phyloP scores from a whole-genome alignment of 768 basidiomycete species.

The Termitomyces sp. region DNA sequence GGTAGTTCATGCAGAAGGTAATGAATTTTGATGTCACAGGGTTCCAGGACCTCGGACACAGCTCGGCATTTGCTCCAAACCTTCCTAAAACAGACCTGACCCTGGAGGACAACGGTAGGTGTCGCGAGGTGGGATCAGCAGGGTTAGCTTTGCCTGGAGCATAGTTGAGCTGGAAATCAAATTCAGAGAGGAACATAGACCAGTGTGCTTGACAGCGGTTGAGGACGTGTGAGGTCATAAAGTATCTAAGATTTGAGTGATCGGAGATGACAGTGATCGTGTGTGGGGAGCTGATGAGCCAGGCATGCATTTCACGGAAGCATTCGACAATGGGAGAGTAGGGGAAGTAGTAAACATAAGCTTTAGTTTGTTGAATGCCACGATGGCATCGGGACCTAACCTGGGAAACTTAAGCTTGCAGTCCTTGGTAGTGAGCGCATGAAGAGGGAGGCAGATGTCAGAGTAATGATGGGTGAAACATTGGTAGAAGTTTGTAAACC shows the following conservation, averaged over 20 bases:
- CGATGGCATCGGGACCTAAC: neutral
- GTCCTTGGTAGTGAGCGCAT: constrained; percentile 17
- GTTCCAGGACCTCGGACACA: no score
- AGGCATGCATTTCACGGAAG: constrained; percentile 24
- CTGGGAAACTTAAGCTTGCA: neutral
- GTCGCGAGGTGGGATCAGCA: constrained; percentile 28
- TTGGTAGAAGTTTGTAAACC: constrained; percentile 38
- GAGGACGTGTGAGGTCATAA: constrained; percentile 33
- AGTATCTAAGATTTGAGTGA: constrained; percentile 44
- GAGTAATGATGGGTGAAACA: constrained; percentile 29
- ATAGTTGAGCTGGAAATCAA: constrained; percentile 29
- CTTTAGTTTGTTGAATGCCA: constrained; percentile 24
- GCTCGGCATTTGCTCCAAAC: no score
- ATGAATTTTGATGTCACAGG: no score
- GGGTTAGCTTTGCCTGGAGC: constrained; percentile 20
- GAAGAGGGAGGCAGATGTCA: constrained; percentile 10
- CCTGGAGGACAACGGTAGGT: no score
- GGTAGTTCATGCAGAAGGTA: no score
- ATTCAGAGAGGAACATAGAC: constrained; percentile 37
- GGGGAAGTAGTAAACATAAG: neutral
- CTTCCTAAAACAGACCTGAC: no score
- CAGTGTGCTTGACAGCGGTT: constrained; percentile 44
- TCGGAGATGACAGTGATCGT: constrained; percentile 23
- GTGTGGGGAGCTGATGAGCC: constrained; percentile 23
- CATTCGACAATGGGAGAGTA: neutral